These are phyloP conservation scores for Ganoderma multipileum DNA, from an alignment of 1,284 basidiomycete species.

Conservation along the genomic window DNA sequence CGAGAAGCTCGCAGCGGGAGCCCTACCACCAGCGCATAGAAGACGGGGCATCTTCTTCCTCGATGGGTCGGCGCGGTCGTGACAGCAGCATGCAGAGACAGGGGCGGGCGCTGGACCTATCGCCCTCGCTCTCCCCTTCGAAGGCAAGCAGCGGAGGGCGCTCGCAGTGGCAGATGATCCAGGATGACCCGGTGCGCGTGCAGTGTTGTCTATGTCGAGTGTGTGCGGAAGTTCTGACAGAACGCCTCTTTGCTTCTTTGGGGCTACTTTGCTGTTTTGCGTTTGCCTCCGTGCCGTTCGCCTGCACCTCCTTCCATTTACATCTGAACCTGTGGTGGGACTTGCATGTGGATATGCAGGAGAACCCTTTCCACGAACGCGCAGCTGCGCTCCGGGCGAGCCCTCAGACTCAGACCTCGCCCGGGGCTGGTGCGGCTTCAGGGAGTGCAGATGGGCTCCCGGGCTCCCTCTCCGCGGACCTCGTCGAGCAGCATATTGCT, in stretches of 20 bases:
- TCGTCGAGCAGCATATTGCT: slow-evolving; percentile 25
- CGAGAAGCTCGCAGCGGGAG: slow-evolving; percentile 29
- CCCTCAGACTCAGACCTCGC: slow-evolving; percentile 12
- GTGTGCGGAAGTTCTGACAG: slow-evolving; percentile 19
- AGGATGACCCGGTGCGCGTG: slow-evolving; percentile 32
- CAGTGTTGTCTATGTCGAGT: slow-evolving; percentile 9
- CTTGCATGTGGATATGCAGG: slow-evolving; percentile 30
- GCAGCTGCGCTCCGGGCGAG: slow-evolving; percentile 13
- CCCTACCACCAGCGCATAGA: slow-evolving; percentile 1
- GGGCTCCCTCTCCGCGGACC: slow-evolving; percentile 25
- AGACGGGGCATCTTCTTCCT: slow-evolving; percentile 1
- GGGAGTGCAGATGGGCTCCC: slow-evolving; percentile 11
- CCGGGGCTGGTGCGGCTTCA: slow-evolving; percentile 8
- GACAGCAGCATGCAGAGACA: slow-evolving; percentile 6
- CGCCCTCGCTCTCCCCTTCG: slow-evolving; percentile 21
- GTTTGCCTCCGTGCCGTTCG: neutral
- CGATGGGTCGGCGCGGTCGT: slow-evolving; percentile 12
- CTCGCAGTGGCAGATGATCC: slow-evolving; percentile 27
- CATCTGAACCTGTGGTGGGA: neutral
- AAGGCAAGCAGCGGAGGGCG: slow-evolving; percentile 29
- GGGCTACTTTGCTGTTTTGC: slow-evolving; percentile 7
- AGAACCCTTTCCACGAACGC: slow-evolving; percentile 31
- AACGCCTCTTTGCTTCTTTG: slow-evolving; percentile 20
- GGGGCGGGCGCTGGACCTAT: neutral
- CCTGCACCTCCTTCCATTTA: neutral